These are phyloP conservation scores for Megacollybia platyphylla DNA, from an alignment of 1,284 basidiomycete genomes.

Conservation along the genomic window DNA sequence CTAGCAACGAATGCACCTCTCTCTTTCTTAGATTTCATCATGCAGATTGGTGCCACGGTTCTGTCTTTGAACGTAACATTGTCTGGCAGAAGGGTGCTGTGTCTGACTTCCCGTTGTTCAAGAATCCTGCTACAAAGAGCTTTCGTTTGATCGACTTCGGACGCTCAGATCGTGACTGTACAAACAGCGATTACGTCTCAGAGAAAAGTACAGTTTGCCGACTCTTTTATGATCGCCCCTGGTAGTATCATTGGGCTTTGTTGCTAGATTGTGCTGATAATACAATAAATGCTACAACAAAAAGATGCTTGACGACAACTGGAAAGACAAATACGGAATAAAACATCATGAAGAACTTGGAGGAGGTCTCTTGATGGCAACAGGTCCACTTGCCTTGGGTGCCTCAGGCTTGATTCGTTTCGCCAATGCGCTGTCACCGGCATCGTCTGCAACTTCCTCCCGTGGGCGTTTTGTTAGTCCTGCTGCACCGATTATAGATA, in stretches of 20 bases:
- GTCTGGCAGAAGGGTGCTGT: slow-evolving; percentile 12
- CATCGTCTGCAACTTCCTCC: slow-evolving; percentile 33
- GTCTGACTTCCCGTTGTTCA: slow-evolving; percentile 8
- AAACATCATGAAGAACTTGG: background rate
- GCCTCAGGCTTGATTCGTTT: slow-evolving; percentile 57
- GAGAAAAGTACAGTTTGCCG: no score
- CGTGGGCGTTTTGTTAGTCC: slow-evolving; percentile 42
- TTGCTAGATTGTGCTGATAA: no score
- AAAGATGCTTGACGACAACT: no score
- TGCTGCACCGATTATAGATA: slow-evolving; percentile 58
- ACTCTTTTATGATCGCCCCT: no score
- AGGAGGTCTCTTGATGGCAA: slow-evolving; percentile 6
- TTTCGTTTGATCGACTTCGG: slow-evolving; percentile 46
- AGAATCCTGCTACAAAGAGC: slow-evolving; percentile 16
- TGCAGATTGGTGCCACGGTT: slow-evolving; percentile 26
- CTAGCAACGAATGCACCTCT: slow-evolving; percentile 27
- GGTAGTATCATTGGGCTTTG: no score
- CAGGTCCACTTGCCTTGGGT: slow-evolving; percentile 4
- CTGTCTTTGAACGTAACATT: slow-evolving; percentile 30
- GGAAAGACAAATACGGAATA: no score
- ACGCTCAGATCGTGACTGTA: slow-evolving; percentile 4
- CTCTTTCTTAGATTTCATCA: slow-evolving; percentile 27
- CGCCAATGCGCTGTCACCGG: slow-evolving; percentile 45
- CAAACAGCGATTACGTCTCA: no score
- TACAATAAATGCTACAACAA: no score